Conservation (phyloP, 1,139 yeast species). For the Scheffersomyces illinoinensis region DNA sequence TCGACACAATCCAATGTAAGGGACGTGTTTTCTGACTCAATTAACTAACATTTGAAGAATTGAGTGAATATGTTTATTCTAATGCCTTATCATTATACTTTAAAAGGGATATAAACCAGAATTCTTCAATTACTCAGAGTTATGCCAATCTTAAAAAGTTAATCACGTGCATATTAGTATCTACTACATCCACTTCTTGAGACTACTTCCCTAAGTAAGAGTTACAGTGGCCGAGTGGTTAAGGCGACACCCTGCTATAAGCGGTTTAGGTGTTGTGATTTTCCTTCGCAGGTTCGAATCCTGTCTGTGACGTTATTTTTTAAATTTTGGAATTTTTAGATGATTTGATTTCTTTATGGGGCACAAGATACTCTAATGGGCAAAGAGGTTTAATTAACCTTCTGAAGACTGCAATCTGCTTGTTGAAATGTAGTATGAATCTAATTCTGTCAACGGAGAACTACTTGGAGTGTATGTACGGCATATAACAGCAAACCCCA, state of each 20-base stretch:
- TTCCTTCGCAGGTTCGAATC: slow-evolving; percentile 91
- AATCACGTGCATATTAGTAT: not conserved
- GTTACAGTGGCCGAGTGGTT: slow-evolving; percentile 38
- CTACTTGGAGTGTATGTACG: not conserved
- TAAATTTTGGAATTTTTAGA: slow-evolving; percentile 1
- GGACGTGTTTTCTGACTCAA: not conserved
- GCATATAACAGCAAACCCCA: not conserved
- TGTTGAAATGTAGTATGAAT: not conserved
- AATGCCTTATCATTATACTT: too few species aligned
- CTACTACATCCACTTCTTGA: not conserved
- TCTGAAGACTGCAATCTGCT: not conserved
- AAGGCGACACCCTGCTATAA: slow-evolving; percentile 35
- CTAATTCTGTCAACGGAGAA: not conserved
- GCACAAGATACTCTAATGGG: not conserved
- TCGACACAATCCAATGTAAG: not conserved
- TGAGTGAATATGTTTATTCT: not conserved
- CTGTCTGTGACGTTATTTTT: slow-evolving; percentile 72
- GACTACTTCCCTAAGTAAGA: not conserved
- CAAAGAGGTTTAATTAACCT: not conserved
- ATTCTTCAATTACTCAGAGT: too few species aligned
- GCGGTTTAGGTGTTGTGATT: slow-evolving; percentile 73
- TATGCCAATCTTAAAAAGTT: not conserved
- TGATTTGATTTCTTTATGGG: too few species aligned
- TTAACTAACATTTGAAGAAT: too few species aligned
- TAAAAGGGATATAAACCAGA: too few species aligned